phyloP scores from a whole-genome alignment of 768 basidiomycete species.

The Tricholoma sp. region DNA sequence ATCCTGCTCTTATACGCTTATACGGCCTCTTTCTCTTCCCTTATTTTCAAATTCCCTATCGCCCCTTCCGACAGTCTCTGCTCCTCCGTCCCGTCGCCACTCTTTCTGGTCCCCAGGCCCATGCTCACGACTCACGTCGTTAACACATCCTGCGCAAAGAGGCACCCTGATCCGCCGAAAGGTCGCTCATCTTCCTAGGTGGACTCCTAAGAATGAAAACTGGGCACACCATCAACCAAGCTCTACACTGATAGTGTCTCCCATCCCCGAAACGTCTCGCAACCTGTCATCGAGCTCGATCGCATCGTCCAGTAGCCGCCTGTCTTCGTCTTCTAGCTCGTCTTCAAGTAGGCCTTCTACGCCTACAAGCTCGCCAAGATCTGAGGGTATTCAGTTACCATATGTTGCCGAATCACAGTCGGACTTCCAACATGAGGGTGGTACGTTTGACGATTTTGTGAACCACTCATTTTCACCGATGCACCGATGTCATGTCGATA shows the following conservation, averaged over 20 bases:
- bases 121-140: neutral
- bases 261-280: slow-evolving; percentile 2
- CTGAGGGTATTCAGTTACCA: neutral
- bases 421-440: neutral
- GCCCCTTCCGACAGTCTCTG: neutral
- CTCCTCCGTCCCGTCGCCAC: neutral
- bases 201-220: neutral
- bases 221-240: neutral
- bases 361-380: neutral
- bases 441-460: neutral
- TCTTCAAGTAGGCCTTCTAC: slow-evolving; percentile 5
- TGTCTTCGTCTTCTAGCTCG: slow-evolving; percentile 4
- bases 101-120: slow-evolving; percentile 1
- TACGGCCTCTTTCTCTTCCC: neutral
- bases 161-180: neutral
- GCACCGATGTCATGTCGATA: neutral
- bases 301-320: neutral
- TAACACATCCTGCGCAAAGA: neutral
- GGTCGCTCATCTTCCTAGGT: slow-evolving; percentile 5
- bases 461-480: neutral
- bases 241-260: slow-evolving; percentile 1
- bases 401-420: neutral
- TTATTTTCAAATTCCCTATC: neutral
- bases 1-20: slow-evolving; percentile 16
- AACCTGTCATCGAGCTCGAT: slow-evolving; percentile 3